These are phyloP conservation scores for Trichaptum fuscoviolaceum DNA, from an alignment of 768 basidiomycete genomes.

Conservation along the genomic window DNA sequence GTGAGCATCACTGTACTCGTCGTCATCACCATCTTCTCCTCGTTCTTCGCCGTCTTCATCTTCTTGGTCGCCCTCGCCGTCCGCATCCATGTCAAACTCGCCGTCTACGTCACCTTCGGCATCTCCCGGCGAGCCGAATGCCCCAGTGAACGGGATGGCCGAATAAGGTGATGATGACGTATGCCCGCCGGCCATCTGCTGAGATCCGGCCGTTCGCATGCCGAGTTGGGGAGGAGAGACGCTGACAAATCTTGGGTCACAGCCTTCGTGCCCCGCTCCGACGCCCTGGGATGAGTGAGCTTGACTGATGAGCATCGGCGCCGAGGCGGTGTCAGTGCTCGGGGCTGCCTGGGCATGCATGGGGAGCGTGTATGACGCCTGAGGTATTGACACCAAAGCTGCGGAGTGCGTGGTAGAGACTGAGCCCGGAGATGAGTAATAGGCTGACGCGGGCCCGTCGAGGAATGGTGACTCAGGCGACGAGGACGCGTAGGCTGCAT, in stretches of 20 bases:
- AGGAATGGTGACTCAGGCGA: not conserved
- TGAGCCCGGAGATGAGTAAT: not conserved
- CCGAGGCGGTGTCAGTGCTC: not conserved
- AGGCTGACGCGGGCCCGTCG: not conserved
- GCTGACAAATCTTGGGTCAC: constrained; percentile 5
- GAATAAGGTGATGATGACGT: not conserved
- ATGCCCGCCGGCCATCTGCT: not conserved
- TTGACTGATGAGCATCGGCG: not conserved
- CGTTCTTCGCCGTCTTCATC: not conserved
- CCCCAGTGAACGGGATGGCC: not conserved
- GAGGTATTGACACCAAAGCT: not conserved
- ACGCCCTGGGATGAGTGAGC: not conserved
- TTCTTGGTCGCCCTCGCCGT: not conserved
- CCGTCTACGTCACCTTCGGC: not conserved
- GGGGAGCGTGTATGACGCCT: not conserved
- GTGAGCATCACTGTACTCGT: not conserved
- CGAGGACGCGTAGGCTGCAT: not conserved
- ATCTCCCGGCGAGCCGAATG: not conserved
- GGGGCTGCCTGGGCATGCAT: not conserved
- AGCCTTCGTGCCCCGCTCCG: constrained; percentile 2
- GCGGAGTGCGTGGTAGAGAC: not conserved
- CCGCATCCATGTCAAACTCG: not conserved
- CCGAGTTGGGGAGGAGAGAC: constrained; percentile 3
- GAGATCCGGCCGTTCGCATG: not conserved
- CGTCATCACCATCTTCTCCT: not conserved